phyloP scores from a whole-genome alignment of 2,329 filamentous ascomycete genomes.

The Penicillium sp. region DNA sequence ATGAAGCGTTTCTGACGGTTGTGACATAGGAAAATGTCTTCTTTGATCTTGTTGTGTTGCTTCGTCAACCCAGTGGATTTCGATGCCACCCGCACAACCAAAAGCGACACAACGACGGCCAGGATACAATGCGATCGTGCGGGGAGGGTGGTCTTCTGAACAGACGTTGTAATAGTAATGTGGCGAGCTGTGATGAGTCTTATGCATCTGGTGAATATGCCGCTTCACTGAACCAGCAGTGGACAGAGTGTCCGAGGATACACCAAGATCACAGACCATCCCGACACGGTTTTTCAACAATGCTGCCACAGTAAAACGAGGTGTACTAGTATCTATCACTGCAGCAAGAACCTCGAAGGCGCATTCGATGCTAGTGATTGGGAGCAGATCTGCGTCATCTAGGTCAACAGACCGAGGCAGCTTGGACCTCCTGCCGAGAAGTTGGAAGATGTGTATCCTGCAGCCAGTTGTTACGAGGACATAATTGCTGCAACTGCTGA shows the following conservation, averaged over 20 bases:
- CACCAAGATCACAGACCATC: slow-evolving; percentile 61
- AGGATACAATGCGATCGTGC: slow-evolving; percentile 69
- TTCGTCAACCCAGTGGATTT: slow-evolving; percentile 64
- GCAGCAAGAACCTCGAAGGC: slow-evolving; percentile 62
- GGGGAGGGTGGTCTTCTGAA: slow-evolving; percentile 64
- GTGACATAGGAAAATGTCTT: slow-evolving; percentile 46
- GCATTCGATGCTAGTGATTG: slow-evolving; percentile 60
- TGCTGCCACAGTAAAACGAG: slow-evolving; percentile 60
- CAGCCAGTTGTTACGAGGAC: slow-evolving; percentile 60
- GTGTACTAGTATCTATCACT: slow-evolving; percentile 65
- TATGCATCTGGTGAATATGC: slow-evolving; percentile 27
- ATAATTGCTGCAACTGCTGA: slow-evolving; percentile 63
- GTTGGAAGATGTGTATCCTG: slow-evolving; percentile 61
- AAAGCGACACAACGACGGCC: slow-evolving; percentile 68
- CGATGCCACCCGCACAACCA: slow-evolving; percentile 65
- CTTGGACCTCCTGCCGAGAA: slow-evolving; percentile 34
- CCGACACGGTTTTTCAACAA: slow-evolving; percentile 65
- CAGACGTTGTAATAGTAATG: slow-evolving; percentile 59
- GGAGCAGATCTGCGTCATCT: slow-evolving; percentile 42
- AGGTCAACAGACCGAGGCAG: slow-evolving; percentile 29
- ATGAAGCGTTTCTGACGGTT: slow-evolving; percentile 52
- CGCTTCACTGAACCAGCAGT: slow-evolving; percentile 19
- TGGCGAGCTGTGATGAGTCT: slow-evolving; percentile 39
- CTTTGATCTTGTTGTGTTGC: slow-evolving; percentile 45
- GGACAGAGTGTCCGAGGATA: neutral